Percentiles rank a stretch among this genome's conserved stretches.
Conservation (phyloP, 495 filamentous ascomycete species). For the Penicillium riverlandense region DNA sequence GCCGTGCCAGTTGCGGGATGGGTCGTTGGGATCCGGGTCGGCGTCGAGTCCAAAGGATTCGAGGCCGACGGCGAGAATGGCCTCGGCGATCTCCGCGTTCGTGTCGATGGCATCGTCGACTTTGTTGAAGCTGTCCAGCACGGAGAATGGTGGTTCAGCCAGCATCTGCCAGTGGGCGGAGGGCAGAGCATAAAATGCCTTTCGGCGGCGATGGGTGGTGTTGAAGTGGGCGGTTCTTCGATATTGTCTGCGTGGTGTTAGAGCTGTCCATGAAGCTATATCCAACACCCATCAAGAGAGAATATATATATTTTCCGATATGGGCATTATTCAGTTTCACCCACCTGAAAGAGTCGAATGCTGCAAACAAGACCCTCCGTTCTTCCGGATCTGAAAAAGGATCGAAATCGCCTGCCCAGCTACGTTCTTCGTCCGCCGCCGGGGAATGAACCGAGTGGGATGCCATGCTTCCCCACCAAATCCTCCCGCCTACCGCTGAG, state of each 20-base stretch:
- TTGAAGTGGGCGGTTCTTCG: conserved; percentile 75
- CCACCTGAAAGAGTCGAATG: conserved; percentile 81
- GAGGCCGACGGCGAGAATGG: conserved; percentile 62
- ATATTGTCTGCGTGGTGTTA: conserved; percentile 57
- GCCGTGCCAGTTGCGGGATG: conserved; percentile 52
- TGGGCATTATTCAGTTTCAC: conserved; percentile 22
- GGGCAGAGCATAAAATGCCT: conserved; percentile 87
- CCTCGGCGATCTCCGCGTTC: conserved; percentile 76
- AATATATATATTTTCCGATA: not conserved
- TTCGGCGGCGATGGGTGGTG: conserved; percentile 79
- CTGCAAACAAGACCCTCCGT: conserved; percentile 62
- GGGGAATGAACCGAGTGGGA: conserved; percentile 8
- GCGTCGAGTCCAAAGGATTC: conserved; percentile 51
- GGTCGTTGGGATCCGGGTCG: conserved; percentile 22
- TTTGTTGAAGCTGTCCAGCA: conserved; percentile 64
- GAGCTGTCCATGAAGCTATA: too few relatives aligned
- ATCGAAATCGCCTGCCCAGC: conserved; percentile 54
- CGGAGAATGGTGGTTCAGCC: conserved; percentile 70
- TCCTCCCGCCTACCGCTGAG: too few relatives aligned
- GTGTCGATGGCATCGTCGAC: conserved; percentile 84
- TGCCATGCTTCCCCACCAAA: conserved; percentile 5
- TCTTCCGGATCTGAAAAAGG: conserved; percentile 68
- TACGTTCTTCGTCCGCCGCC: conserved; percentile 21
- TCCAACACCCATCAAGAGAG: not conserved
- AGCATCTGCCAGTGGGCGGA: conserved; percentile 74